Conservation (phyloP, 495 filamentous ascomycete genomes). For the Neurospora sublineolata region DNA sequence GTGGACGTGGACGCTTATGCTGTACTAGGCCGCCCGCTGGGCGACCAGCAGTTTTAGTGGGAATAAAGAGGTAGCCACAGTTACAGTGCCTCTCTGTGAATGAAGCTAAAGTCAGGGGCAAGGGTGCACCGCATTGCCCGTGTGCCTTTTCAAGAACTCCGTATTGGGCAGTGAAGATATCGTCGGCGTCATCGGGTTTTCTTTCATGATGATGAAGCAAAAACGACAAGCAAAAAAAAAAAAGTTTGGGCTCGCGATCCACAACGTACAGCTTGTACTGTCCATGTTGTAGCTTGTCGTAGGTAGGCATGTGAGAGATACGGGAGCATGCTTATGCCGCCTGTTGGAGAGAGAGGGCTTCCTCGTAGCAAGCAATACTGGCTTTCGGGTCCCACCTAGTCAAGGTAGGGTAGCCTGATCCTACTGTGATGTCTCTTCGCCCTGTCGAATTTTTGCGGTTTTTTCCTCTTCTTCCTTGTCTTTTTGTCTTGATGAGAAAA, state of each 20-base stretch:
- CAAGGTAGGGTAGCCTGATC: not conserved
- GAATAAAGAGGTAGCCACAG: not conserved
- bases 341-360: not conserved
- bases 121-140: not conserved
- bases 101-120: not conserved
- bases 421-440: not conserved
- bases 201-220: not conserved
- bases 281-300: not conserved
- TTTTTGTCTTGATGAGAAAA: not conserved
- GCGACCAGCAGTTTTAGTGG: not conserved
- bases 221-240: not conserved
- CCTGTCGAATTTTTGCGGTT: not conserved
- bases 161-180: not conserved
- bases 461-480: not conserved
- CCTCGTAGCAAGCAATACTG: not conserved
- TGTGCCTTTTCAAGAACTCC: not conserved
- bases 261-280: not conserved
- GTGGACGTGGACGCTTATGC: not conserved
- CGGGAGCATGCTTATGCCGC: not conserved
- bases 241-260: not conserved
- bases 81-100: not conserved
- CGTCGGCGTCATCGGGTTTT: not conserved
- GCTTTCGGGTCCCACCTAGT: not conserved
- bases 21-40: not conserved
- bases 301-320: not conserved